Evolutionary conservation across 2,329 filamentous ascomycete species (phyloP).

Genomic region (Epichloe bromicola): DNA sequence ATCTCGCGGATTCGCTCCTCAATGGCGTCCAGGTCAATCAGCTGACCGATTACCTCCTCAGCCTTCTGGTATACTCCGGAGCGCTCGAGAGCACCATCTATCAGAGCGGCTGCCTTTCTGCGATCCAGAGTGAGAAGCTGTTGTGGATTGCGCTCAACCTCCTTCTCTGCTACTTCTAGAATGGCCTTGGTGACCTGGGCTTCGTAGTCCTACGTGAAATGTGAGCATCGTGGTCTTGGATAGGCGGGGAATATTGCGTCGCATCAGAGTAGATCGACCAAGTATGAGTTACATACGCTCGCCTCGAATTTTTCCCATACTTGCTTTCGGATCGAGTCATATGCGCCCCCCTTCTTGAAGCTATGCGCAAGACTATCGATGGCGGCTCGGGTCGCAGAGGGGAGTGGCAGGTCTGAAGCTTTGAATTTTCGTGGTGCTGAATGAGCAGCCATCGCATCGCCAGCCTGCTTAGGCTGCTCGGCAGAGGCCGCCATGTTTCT

Average conservation of each 20-base stretch:
- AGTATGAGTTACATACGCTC: conserved; percentile 34
- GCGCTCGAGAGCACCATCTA: conserved; percentile 67
- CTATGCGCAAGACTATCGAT: conserved; percentile 66
- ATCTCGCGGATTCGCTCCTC: conserved; percentile 58
- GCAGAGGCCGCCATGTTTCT: conserved; percentile 16
- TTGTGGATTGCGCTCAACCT: conserved; percentile 62
- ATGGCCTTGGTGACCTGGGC: conserved; percentile 52
- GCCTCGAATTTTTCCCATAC: conserved; percentile 63
- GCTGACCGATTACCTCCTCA: conserved; percentile 50
- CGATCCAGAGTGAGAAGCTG: conserved; percentile 62
- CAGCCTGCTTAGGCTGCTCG: conserved; percentile 10
- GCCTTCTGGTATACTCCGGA: conserved; percentile 63
- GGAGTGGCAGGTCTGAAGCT: conserved; percentile 58
- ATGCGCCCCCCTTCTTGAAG: conserved; percentile 79
- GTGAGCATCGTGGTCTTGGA: conserved; percentile 11
- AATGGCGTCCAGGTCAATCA: conserved; percentile 57
- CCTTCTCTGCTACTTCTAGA: conserved; percentile 55
- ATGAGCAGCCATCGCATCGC: conserved; percentile 6
- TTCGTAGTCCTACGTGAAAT: conserved; percentile 48
- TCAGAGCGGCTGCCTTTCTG: conserved; percentile 58
- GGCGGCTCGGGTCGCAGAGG: conserved; percentile 57
- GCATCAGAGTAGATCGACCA: background rate
- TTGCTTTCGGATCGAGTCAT: conserved; percentile 64
- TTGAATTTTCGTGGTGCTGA: conserved; percentile 42
- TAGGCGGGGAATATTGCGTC: too few relatives aligned